Percentiles rank a stretch among this genome's conserved stretches.
Evolutionary conservation across 805 yeast genomes (phyloP).

Genomic region (Metschnikowia bowlesiae): DNA sequence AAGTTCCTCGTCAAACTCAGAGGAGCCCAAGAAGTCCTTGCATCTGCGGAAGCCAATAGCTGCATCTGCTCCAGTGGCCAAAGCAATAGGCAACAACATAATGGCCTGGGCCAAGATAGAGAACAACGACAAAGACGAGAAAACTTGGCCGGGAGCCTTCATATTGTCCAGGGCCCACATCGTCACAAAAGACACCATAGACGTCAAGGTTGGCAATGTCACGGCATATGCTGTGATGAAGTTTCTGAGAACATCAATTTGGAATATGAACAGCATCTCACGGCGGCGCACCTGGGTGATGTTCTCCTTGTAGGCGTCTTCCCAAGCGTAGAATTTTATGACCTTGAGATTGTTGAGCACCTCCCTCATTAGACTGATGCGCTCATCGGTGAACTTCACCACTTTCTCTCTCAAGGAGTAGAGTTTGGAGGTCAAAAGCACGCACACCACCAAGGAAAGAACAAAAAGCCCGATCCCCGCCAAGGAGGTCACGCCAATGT

Average conservation of each 20-base stretch:
- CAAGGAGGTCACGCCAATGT: slow-evolving; percentile 38
- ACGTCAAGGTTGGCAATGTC: slow-evolving; percentile 39
- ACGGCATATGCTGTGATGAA: slow-evolving; percentile 43
- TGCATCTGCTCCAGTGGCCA: slow-evolving; percentile 44
- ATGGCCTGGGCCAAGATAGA: slow-evolving; percentile 42
- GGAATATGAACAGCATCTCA: slow-evolving; percentile 39
- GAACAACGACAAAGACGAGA: slow-evolving; percentile 39
- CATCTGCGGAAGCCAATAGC: slow-evolving; percentile 34
- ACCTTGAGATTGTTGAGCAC: slow-evolving; percentile 37
- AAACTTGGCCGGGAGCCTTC: slow-evolving; percentile 36
- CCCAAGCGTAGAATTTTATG: slow-evolving; percentile 47
- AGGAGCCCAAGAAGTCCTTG: slow-evolving; percentile 19
- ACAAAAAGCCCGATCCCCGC: slow-evolving; percentile 41
- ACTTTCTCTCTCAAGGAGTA: slow-evolving; percentile 33
- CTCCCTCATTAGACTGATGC: slow-evolving; percentile 42
- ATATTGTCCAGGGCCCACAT: slow-evolving; percentile 43
- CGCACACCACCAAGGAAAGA: slow-evolving; percentile 31
- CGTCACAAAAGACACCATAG: slow-evolving; percentile 43
- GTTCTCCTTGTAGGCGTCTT: slow-evolving; percentile 35
- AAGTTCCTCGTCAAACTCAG: slow-evolving; percentile 15
- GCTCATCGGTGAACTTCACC: slow-evolving; percentile 37
- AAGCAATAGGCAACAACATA: slow-evolving; percentile 41
- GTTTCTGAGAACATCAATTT: slow-evolving; percentile 40
- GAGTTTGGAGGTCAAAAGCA: slow-evolving; percentile 31
- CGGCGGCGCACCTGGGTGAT: slow-evolving; percentile 33